Percentiles rank a stretch among this genome's conserved stretches.
These are phyloP conservation scores for Bipolaris oryzae DNA, from an alignment of 2,329 filamentous ascomycete species.

Conservation along the genomic window DNA sequence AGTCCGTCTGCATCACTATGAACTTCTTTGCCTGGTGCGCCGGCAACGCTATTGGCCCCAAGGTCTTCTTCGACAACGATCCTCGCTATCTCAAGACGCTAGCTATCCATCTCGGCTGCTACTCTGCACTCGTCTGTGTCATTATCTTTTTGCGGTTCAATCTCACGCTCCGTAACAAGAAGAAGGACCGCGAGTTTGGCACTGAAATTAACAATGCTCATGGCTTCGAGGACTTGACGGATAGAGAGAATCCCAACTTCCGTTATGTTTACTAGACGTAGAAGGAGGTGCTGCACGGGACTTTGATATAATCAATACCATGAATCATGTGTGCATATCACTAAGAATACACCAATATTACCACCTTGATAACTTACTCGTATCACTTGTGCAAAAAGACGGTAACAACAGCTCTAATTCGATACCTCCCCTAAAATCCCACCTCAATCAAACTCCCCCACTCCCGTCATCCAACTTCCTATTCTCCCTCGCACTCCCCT, in stretches of 20 bases:
- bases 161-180: conserved; percentile 63
- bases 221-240: conserved; percentile 68
- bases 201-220: conserved; percentile 49
- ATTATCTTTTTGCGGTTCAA: conserved; percentile 65
- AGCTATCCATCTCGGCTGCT: conserved; percentile 72
- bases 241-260: conserved; percentile 66
- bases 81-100: conserved; percentile 74
- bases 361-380: neutral
- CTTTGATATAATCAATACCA: neutral
- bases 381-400: neutral
- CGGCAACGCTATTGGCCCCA: conserved; percentile 68
- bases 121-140: conserved; percentile 63
- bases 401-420: neutral
- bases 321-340: neutral
- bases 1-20: conserved; percentile 68
- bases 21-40: conserved; percentile 74
- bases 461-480: conserved; percentile 14
- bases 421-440: neutral
- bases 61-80: conserved; percentile 55
- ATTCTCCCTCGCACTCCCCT: conserved; percentile 37
- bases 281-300: neutral
- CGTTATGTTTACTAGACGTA: conserved; percentile 57
- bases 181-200: conserved; percentile 55
- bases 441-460: neutral
- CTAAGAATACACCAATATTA: neutral